Conservation (phyloP, 805 yeast genomes). For the Wickerhamomyces canadensis region DNA sequence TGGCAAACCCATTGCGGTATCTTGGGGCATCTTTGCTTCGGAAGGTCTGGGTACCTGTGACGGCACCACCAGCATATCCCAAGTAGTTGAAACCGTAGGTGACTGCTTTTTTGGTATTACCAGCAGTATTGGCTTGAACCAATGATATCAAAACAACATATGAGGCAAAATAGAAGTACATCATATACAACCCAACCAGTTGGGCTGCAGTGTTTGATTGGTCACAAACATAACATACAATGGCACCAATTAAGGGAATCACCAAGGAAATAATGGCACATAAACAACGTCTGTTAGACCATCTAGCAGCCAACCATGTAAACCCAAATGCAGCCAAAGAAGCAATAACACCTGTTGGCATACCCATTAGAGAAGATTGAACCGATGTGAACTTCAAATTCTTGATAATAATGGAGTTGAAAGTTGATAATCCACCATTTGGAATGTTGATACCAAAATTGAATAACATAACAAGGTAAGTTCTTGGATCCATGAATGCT, state of each 20-base stretch:
- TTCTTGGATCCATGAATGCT: constrained; percentile 36
- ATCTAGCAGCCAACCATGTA: constrained; percentile 29
- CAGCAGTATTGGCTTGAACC: constrained; percentile 39
- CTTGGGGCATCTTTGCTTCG: constrained; percentile 35
- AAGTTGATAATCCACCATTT: constrained; percentile 28
- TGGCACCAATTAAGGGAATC: constrained; percentile 24
- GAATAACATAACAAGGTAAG: constrained; percentile 28
- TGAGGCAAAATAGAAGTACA: constrained; percentile 30
- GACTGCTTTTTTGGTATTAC: constrained; percentile 38
- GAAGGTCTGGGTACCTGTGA: constrained; percentile 46
- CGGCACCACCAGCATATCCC: constrained; percentile 38
- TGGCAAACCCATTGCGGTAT: constrained; percentile 39
- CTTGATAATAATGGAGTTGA: constrained; percentile 24
- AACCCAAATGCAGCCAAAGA: constrained; percentile 26
- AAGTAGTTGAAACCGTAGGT: constrained; percentile 31
- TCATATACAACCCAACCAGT: constrained; percentile 23
- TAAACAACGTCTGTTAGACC: constrained; percentile 25
- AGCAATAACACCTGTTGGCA: constrained; percentile 28
- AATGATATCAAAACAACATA: constrained; percentile 29
- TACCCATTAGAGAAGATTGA: constrained; percentile 21
- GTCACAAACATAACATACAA: constrained; percentile 20
- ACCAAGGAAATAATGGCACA: constrained; percentile 22
- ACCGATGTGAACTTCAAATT: constrained; percentile 20
- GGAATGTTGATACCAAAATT: constrained; percentile 28
- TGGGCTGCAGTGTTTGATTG: constrained; percentile 25